phyloP scores from a whole-genome alignment of 352 stramenopile genomes.

The Phytopythium montanum region DNA sequence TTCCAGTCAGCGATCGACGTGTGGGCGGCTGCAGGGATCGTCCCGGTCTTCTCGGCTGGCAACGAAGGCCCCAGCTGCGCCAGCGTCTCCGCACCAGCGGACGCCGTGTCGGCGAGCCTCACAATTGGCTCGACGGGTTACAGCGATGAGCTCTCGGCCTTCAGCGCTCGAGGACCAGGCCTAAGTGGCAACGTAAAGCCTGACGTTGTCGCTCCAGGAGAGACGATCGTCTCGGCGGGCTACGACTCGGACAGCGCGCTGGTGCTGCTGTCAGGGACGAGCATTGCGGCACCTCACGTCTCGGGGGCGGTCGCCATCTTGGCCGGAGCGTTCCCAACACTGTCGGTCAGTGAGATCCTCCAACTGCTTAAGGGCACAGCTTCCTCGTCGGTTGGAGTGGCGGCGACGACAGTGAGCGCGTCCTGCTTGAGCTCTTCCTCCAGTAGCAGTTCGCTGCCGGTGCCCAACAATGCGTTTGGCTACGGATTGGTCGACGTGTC shows the following conservation, averaged over 20 bases:
- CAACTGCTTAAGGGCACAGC: slow-evolving; percentile 16
- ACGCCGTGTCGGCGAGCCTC: slow-evolving; percentile 32
- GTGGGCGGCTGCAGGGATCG: slow-evolving; percentile 48
- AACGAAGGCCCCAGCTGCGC: slow-evolving; percentile 40
- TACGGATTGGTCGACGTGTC: slow-evolving; percentile 45
- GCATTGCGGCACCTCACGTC: slow-evolving; percentile 35
- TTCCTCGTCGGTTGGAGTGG: neutral
- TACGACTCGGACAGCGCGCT: slow-evolving; percentile 7
- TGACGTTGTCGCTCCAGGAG: slow-evolving; percentile 33
- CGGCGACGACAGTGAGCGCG: neutral
- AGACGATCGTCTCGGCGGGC: slow-evolving; percentile 21
- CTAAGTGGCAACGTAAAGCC: slow-evolving; percentile 38
- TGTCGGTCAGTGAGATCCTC: slow-evolving; percentile 23
- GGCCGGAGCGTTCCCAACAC: slow-evolving; percentile 26
- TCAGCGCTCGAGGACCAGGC: slow-evolving; percentile 35
- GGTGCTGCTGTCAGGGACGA: slow-evolving; percentile 27
- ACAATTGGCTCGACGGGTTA: slow-evolving; percentile 43
- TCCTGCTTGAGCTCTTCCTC: slow-evolving; percentile 10
- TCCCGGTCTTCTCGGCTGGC: slow-evolving; percentile 49
- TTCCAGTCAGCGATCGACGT: slow-evolving; percentile 32
- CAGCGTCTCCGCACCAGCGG: slow-evolving; percentile 32
- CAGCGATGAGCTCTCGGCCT: slow-evolving; percentile 22
- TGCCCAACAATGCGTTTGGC: slow-evolving; percentile 59
- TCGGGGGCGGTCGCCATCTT: slow-evolving; percentile 32
- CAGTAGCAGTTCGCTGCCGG: slow-evolving; percentile 4